These are phyloP conservation scores for Tuber aestivum DNA, from an alignment of 495 filamentous ascomycete genomes.

Conservation along the genomic window DNA sequence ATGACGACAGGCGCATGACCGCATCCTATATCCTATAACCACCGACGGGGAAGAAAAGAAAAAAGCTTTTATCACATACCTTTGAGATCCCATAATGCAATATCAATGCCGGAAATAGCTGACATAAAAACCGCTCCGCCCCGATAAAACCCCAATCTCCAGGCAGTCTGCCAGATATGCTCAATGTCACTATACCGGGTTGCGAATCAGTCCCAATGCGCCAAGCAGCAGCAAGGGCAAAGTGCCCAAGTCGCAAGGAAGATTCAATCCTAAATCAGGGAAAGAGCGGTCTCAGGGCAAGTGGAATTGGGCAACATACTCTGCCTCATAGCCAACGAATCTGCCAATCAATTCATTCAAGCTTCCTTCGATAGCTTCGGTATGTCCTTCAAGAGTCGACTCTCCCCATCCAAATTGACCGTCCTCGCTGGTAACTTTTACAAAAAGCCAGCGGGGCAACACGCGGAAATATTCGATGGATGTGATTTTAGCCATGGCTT, in stretches of 20 bases:
- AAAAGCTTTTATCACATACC: conserved; percentile 26
- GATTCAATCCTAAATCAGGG: neutral
- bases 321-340: conserved; percentile 64
- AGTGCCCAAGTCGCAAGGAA: neutral
- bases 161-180: conserved; percentile 69
- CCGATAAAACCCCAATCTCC: conserved; percentile 67
- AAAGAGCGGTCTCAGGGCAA: neutral
- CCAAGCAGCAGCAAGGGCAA: neutral
- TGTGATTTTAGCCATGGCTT: conserved; percentile 59
- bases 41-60: conserved; percentile 4
- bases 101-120: conserved; percentile 71
- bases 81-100: conserved; percentile 79
- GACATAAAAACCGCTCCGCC: conserved; percentile 83
- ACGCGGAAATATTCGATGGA: conserved; percentile 70
- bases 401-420: conserved; percentile 71
- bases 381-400: conserved; percentile 69
- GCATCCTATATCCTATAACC: neutral
- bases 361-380: conserved; percentile 67
- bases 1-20: neutral
- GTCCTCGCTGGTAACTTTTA: conserved; percentile 63
- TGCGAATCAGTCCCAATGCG: conserved; percentile 18
- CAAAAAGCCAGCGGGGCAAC: conserved; percentile 71
- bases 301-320: conserved; percentile 48
- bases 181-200: conserved; percentile 60
- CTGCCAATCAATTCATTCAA: conserved; percentile 60